Evolutionary conservation across 208 protist genomes (phyloP).

Genomic region (Wallacemonas sp.): DNA sequence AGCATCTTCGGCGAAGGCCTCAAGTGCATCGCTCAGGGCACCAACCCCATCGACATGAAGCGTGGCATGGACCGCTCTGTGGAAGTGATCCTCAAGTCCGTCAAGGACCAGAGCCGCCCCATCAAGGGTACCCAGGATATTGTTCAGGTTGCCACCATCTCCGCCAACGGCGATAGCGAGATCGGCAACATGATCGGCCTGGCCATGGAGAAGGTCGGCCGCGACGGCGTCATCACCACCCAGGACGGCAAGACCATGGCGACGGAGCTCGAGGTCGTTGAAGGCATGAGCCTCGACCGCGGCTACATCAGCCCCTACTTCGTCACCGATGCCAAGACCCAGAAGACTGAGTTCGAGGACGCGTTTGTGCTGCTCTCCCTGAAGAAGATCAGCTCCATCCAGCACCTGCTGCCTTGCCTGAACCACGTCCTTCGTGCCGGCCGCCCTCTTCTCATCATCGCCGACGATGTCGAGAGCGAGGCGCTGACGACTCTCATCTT

Average conservation of each 20-base stretch:
- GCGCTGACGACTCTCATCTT: conserved; percentile 92
- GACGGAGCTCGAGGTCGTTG: conserved; percentile 98
- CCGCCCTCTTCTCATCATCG: conserved; percentile 98
- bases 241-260: conserved; percentile 98
- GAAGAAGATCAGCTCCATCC: conserved; percentile 95
- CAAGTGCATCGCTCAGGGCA: conserved; percentile 97
- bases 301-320: conserved; percentile 99
- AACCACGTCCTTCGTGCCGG: conserved; percentile 83
- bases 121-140: conserved; percentile 97
- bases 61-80: conserved; percentile 98
- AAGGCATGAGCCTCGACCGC: conserved; percentile 98
- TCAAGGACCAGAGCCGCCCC: conserved; percentile 91
- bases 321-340: conserved; percentile 97
- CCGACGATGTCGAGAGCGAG: conserved; percentile 99
- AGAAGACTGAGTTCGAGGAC: conserved; percentile 96
- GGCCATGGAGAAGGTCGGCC: conserved; percentile 99
- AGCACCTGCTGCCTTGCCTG: conserved; percentile 90
- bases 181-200: conserved; percentile 98
- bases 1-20: conserved; percentile 98
- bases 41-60: conserved; percentile 99
- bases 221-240: conserved; percentile 99
- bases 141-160: conserved; percentile 98
- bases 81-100: conserved; percentile 80
- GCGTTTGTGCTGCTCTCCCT: conserved; percentile 95
- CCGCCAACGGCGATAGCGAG: conserved; percentile 98